Base-by-base conservation (phyloP, 2,329 filamentous ascomycete species). In the Onygenales sp. region DNA sequence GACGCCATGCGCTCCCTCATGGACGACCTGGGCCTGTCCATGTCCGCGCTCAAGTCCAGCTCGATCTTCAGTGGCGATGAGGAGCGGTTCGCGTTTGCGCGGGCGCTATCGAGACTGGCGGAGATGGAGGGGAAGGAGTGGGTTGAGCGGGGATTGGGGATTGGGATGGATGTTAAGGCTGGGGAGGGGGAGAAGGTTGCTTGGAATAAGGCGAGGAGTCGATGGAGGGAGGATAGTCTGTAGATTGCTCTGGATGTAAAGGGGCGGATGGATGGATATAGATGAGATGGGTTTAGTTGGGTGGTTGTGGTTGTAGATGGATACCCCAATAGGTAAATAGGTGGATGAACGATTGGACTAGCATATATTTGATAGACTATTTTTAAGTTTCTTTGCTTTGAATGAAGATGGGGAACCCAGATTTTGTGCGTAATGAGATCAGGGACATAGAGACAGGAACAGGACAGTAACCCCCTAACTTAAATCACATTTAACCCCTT, bases 61-160 rank as follows among this genome's bases (percentile, higher is more conserved):
- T 88, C 81, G 59, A 81, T 97, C 40, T 98, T 98, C 69, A 87
- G 86, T 1, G 93, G 93, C 42, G 93, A 96, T 54, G 93, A 98
- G 74, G 93, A 98, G 72, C 82, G 89, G 0, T 98, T 98, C 74
- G 93, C 93, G 0, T 98, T 98, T 75, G 90, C 90, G 27, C 77
- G 93, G 52, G 93, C 93, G 1, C 69, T 97, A 61, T 91, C 86
- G 52, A 77, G 93, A 53, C 72, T 98, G 56, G 86, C 78, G 52
- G 90, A 97, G 71, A 98, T 98, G 93, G 88, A 90, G 17, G 93
- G 88, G 67, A 82, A 84, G 68, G 87, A 96, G 67, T 98, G 93
- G 93, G 87, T 97, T 2, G 92, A 97, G 72, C 73, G 90, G 11
- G 91, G 82, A 0, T 57, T 84, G 67, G 76, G 74, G 0, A 63